Conservation (phyloP, 805 yeast genomes). For the Candida berthetii region DNA sequence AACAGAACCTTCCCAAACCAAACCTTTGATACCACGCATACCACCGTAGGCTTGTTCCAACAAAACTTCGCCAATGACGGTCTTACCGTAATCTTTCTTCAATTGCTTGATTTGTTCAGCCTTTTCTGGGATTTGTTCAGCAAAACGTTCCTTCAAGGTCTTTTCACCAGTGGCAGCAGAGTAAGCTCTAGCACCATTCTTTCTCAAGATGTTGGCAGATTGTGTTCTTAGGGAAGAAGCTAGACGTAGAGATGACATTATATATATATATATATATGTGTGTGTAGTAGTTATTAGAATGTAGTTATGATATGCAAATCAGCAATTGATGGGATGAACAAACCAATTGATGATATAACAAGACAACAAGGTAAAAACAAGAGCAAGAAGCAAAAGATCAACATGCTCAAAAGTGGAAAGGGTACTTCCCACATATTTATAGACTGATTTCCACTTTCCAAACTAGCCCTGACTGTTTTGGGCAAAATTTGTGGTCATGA, state of each 20-base stretch:
- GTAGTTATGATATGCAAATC: too few species aligned
- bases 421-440: too few species aligned
- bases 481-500: too few species aligned
- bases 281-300: too few species aligned
- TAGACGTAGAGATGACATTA: conserved; percentile 7
- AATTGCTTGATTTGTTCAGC: conserved; percentile 82
- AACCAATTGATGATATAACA: too few species aligned
- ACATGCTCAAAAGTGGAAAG: too few species aligned
- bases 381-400: too few species aligned
- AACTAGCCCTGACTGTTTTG: too few species aligned
- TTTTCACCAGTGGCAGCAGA: conserved; percentile 22
- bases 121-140: conserved; percentile 85
- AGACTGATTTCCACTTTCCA: too few species aligned
- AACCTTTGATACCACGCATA: conserved; percentile 82
- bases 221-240: conserved; percentile 5
- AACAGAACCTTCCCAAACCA: conserved; percentile 88
- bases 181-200: conserved; percentile 17
- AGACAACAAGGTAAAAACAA: too few species aligned
- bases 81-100: conserved; percentile 83
- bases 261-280: background rate
- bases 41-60: conserved; percentile 87
- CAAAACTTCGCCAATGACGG: conserved; percentile 63
- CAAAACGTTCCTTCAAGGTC: conserved; percentile 92
- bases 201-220: background rate
- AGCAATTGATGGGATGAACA: too few species aligned